Evolutionary conservation across 495 filamentous ascomycete genomes (phyloP).

Genomic region (Cairneyella variabilis): DNA sequence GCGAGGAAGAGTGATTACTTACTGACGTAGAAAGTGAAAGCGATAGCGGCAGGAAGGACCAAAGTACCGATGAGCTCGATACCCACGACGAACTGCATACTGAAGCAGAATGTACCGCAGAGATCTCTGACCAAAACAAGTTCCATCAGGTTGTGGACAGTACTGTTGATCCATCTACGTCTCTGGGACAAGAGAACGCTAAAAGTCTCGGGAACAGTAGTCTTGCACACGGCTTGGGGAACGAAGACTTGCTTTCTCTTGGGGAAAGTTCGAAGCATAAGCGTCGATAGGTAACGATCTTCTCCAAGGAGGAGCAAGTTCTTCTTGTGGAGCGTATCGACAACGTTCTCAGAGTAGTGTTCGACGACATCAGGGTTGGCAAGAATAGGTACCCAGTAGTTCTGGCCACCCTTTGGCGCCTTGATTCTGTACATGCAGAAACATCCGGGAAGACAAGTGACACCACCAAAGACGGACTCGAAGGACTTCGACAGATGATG

Average conservation of each 20-base stretch:
- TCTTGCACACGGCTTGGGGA: constrained; percentile 98
- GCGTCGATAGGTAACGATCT: constrained; percentile 92
- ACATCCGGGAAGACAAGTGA: constrained; percentile 97
- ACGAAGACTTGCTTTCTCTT: constrained; percentile 99
- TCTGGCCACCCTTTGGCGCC: constrained; percentile 94
- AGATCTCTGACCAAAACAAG: constrained; percentile 92
- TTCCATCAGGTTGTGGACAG: constrained; percentile 98
- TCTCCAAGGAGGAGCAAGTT: constrained; percentile 93
- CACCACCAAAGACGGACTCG: constrained; percentile 95
- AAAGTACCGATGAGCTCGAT: constrained; percentile 94
- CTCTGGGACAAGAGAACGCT: constrained; percentile 90
- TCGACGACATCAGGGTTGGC: constrained; percentile 98
- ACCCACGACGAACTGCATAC: constrained; percentile 98
- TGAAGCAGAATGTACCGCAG: constrained; percentile 99
- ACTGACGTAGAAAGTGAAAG: constrained; percentile 95
- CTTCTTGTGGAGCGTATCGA: constrained; percentile 99
- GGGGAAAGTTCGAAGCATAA: constrained; percentile 98
- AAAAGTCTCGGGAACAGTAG: constrained; percentile 90
- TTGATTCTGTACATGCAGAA: constrained; percentile 99
- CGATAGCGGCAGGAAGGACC: constrained; percentile 91
- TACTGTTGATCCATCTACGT: constrained; percentile 98
- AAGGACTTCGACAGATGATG: constrained; percentile 97
- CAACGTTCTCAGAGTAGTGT: constrained; percentile 98
- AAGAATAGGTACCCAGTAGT: constrained; percentile 99
- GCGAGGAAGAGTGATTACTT: constrained; percentile 37